Evolutionary conservation across 805 yeast genomes (phyloP), one percentile per base, ranked within the genome.

Genomic region (Cyberlindnera maclurae): DNA sequence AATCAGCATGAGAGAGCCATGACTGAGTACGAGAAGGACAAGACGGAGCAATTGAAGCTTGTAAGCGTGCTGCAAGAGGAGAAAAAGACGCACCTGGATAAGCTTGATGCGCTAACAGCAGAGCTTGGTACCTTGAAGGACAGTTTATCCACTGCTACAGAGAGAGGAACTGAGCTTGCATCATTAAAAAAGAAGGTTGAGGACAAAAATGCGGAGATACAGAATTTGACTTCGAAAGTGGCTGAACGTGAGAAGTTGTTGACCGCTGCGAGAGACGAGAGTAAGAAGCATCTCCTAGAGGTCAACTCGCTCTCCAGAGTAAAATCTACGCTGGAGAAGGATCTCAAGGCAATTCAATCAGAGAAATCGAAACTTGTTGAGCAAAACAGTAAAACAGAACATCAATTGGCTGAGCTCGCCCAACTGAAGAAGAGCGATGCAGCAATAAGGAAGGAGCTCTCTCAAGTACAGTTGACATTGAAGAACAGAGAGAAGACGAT

Each of bases 401-500:
- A 41, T 12, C 44, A 52, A 16, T 13, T 46, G 12, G 15, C 43
- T 11, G 50, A 53, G 24, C 29, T 46, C 10, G 34, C 44, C 12
- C 49, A 49, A 32, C 36, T 47, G 29, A 52, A 52, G 40, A 43
- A 50, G 22, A 42, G 44, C 8, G 55, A 55, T 22, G 41, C 46
- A 5, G 31, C 45, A 1, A 29, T 61, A 20, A 50, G 41, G 11
- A 52, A 54, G 31, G 59, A 51, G 27, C 27, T 55, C 8, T 11
- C 36, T 1, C 36, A 43, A 7, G 17, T 40, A 4, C 44, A 43
- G 34, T 22, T 36, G 11, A 49, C 48, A 10, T 24, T 63, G 6
- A 24, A 28, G 3, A 65, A 61, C 37, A 59, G 62, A 43, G 70
- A 64, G 26, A 65, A 64, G 39, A 63, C 67, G 1, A 58, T 65